Percentiles rank a stretch among this genome's conserved stretches.
These are phyloP conservation scores for Spirogloea muscicola DNA, from an alignment of 139 green algal species.

Conservation along the genomic window DNA sequence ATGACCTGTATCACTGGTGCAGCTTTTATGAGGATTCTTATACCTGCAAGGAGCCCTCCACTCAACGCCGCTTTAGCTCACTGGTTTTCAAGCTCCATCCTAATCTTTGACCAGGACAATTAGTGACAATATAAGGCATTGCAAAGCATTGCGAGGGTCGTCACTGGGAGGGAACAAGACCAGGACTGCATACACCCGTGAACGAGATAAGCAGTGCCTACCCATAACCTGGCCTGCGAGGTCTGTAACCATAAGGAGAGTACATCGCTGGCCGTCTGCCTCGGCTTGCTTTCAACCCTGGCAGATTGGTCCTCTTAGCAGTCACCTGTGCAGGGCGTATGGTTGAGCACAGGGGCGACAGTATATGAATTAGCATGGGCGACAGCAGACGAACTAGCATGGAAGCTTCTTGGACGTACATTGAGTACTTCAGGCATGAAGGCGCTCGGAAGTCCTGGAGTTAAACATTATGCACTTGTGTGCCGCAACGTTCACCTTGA, in stretches of 20 bases:
- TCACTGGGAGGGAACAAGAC: neutral
- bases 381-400: slow-evolving; percentile 3
- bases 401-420: neutral
- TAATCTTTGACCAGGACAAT: neutral
- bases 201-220: slow-evolving; percentile 1
- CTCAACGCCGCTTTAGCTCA: no score
- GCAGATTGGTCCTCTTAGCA: slow-evolving; percentile 92
- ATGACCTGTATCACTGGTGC: neutral
- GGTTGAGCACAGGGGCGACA: neutral
- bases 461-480: neutral
- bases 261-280: neutral
- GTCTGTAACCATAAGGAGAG: slow-evolving; percentile 14
- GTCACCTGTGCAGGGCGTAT: slow-evolving; percentile 59
- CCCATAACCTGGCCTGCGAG: slow-evolving; percentile 18
- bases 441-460: neutral
- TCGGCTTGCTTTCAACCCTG: slow-evolving; percentile 75
- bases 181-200: neutral
- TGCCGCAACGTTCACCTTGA: slow-evolving; percentile 66
- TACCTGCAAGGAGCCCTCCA: no score
- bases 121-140: neutral
- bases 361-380: neutral
- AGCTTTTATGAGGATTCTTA: no score
- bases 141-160: neutral
- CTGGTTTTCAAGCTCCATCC: neutral
- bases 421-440: slow-evolving; percentile 1